Base-by-base conservation (phyloP, 176 grass and related monocot genomes). In the Secale cereale region DNA sequence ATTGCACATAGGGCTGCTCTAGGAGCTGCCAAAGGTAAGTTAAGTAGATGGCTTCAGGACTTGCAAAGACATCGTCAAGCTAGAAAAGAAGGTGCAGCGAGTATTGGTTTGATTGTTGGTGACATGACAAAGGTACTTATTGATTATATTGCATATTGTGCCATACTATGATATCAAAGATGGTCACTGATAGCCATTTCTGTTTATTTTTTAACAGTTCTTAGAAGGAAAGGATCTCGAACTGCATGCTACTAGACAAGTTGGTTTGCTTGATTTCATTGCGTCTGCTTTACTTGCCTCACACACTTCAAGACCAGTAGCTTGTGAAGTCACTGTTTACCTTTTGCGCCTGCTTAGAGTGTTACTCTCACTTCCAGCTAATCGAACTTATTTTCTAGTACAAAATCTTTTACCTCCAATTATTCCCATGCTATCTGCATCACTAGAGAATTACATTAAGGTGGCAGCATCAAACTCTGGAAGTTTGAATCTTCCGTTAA, bases 361-460 rank as follows among this genome's bases (percentile, higher is more conserved):
- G 36, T 78, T 99, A 61, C 84, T 99, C 22, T 94, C 90, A 73
- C 89, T 94, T 84, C 93, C 93, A 78, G 89, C 93, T 85, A 99
- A 99, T 86, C 83, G 88, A 36, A 92, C 89, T 65, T 99, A 96
- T 89, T 99, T 96, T 89, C 90, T 99, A 79, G 93, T 85, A 43
- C 97, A 99, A 78, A 99, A 99, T 92, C 97, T 96, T 71, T 82
- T 99, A 86, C 97, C 97, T 91, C 97, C 97, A 6, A 94, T 92
- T 77, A 99, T 99, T 76, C 97, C 97, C 68, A 92, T 99, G 93
- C 79, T 99, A 78, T 96, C 93, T 78, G 87, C 90, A 66, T 99
- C 97, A 66, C 88, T 99, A 65, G 97, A 99, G 76, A 99, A 99
- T 86, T 99, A 99, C 78, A 96, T 99, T 80, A 99, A 99, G 73